These are phyloP conservation scores for Neurospora hispaniola DNA, from an alignment of 495 filamentous ascomycete genomes.

Conservation along the genomic window DNA sequence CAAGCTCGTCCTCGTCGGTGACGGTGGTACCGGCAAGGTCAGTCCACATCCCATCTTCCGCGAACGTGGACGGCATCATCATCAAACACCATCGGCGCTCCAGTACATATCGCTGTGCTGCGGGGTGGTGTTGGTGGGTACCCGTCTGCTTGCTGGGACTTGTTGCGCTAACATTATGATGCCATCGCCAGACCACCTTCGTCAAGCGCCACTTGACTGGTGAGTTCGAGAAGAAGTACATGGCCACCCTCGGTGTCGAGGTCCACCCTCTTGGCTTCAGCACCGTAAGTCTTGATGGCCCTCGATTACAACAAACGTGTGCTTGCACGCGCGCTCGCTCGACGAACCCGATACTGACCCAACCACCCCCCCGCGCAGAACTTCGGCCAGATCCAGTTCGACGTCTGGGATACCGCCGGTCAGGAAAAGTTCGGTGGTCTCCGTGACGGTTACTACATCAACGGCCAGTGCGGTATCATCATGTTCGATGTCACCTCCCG, in stretches of 20 bases:
- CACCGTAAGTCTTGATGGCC: conserved; percentile 54
- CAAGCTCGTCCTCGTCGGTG: conserved; percentile 99
- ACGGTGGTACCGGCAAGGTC: conserved; percentile 99
- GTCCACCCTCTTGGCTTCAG: conserved; percentile 92
- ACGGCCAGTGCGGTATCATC: conserved; percentile 99
- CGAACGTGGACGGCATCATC: conserved; percentile 8
- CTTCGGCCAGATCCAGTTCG: conserved; percentile 93
- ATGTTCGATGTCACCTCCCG: conserved; percentile 99
- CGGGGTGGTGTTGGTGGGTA: conserved; percentile 14
- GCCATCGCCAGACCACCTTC: conserved; percentile 75
- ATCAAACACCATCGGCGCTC: neutral
- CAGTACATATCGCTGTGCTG: conserved; percentile 11
- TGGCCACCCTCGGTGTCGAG: conserved; percentile 98
- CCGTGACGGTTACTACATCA: conserved; percentile 99
- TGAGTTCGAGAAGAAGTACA: conserved; percentile 99
- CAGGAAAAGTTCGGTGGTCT: conserved; percentile 99
- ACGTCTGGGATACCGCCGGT: conserved; percentile 99
- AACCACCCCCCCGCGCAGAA: conserved; percentile 46
- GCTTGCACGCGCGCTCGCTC: conserved; percentile 1
- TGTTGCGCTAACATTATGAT: conserved; percentile 15
- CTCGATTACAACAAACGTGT: conserved; percentile 4
- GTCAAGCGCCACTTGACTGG: conserved; percentile 99
- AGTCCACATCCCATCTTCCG: conserved; percentile 5
- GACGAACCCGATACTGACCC: conserved; percentile 18
- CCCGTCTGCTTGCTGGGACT: neutral